These are phyloP conservation scores for Ophiocordyceps camponoti-rufipedis DNA, from an alignment of 2,329 filamentous ascomycete species.

Conservation along the genomic window DNA sequence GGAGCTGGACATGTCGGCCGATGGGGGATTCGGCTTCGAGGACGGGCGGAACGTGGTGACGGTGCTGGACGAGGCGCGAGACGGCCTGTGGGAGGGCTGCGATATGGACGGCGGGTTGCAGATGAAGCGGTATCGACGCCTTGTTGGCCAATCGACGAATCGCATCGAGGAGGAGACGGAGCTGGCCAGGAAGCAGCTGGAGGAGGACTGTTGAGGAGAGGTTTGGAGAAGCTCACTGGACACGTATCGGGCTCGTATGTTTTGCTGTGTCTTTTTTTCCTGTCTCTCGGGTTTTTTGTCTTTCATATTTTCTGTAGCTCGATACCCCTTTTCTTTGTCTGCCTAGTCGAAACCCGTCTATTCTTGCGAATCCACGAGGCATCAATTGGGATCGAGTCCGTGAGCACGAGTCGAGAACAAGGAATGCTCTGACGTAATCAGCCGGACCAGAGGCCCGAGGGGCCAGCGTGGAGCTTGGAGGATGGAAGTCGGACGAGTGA, in stretches of 20 bases:
- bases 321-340: slow-evolving; percentile 1
- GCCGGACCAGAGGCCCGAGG: not conserved
- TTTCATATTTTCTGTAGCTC: not conserved
- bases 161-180: slow-evolving; percentile 18
- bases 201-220: not conserved
- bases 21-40: slow-evolving; percentile 8
- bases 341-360: not conserved
- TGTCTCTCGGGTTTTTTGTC: too few relatives aligned
- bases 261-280: not conserved
- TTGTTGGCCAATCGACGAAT: slow-evolving; percentile 14
- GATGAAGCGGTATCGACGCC: slow-evolving; percentile 16
- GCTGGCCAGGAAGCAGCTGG: not conserved
- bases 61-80: slow-evolving; percentile 7
- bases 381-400: not conserved
- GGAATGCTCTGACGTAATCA: not conserved
- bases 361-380: not conserved
- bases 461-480: not conserved
- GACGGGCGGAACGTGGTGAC: slow-evolving; percentile 5
- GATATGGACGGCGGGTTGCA: slow-evolving; percentile 16
- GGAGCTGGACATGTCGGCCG: slow-evolving; percentile 15
- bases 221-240: not conserved
- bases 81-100: slow-evolving; percentile 11
- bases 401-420: not conserved
- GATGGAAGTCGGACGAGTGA: not conserved
- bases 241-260: not conserved